A percentile compares a stretch with the other conserved stretches of the same genome.
Conservation (phyloP, 1,284 basidiomycete genomes). For the Pseudomicrostroma phylloplanum region DNA sequence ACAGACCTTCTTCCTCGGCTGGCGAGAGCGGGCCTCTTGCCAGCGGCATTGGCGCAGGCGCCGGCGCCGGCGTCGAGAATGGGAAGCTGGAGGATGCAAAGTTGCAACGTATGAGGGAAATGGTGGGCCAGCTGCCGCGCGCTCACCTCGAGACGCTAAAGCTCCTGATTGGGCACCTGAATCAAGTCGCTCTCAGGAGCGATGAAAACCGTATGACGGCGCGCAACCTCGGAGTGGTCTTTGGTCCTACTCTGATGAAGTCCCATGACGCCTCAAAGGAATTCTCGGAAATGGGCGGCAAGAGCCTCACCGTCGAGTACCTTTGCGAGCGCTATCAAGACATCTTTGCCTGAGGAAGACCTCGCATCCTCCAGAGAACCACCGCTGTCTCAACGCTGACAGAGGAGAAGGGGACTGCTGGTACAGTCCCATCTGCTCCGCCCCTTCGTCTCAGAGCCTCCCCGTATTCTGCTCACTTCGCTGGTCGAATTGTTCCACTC, state of each 20-base stretch:
- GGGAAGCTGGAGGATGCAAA: constrained; percentile 12
- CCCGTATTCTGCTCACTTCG: too few species aligned
- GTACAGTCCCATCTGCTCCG: too few species aligned
- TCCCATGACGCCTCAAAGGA: constrained; percentile 78
- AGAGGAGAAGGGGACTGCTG: too few species aligned
- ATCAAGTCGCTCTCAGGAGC: constrained; percentile 51
- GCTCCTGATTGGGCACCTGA: constrained; percentile 76
- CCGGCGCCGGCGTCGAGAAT: constrained; percentile 55
- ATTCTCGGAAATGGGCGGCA: constrained; percentile 94
- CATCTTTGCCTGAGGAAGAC: constrained; percentile 65
- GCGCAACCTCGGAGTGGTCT: constrained; percentile 96
- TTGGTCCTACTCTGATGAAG: constrained; percentile 92
- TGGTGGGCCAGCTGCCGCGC: constrained; percentile 71
- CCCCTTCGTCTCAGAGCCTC: too few species aligned
- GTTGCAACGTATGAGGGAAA: constrained; percentile 53
- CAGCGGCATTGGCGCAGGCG: constrained; percentile 81
- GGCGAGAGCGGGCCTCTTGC: constrained; percentile 85
- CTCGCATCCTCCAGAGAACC: too few species aligned
- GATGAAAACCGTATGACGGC: constrained; percentile 87
- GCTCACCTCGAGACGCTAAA: constrained; percentile 82
- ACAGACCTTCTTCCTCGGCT: constrained; percentile 68
- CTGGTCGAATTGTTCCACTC: too few species aligned
- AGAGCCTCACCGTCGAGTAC: constrained; percentile 64
- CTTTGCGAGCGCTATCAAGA: constrained; percentile 19
- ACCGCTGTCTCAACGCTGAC: too few species aligned